A percentile compares a stretch with the other conserved stretches of the same genome.
Conservation (phyloP, 768 basidiomycete species). For the Tulasnella sp. region DNA sequence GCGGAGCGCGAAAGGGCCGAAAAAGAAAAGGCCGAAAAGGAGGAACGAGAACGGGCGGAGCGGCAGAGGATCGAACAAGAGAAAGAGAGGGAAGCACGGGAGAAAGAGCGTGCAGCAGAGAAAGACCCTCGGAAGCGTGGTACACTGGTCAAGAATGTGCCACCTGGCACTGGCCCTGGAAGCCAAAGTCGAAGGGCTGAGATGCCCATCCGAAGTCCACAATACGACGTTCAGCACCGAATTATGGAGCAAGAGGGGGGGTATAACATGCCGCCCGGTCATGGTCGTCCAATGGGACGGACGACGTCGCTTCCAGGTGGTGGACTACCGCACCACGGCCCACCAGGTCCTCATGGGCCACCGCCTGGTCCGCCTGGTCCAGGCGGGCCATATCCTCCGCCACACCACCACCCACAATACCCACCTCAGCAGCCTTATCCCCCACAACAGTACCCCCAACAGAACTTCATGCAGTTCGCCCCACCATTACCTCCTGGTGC, state of each 20-base stretch:
- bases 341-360: background rate
- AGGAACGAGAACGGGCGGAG: conserved; percentile 32
- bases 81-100: conserved; percentile 23
- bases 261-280: conserved; percentile 6
- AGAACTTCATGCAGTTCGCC: background rate
- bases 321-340: background rate
- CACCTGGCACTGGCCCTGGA: conserved; percentile 33
- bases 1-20: background rate
- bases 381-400: background rate
- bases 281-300: background rate
- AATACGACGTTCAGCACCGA: conserved; percentile 89
- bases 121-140: conserved; percentile 29
- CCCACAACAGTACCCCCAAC: background rate
- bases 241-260: conserved; percentile 84
- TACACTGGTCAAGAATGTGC: conserved; percentile 54
- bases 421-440: background rate
- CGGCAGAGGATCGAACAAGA: conserved; percentile 33
- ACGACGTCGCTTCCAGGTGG: background rate
- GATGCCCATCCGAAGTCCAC: conserved; percentile 75
- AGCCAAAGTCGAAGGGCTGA: conserved; percentile 55
- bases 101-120: conserved; percentile 22
- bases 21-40: conserved; percentile 25
- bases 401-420: background rate
- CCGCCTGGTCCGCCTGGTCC: conserved; percentile 20
- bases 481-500: conserved; percentile 8